Base-by-base conservation (phyloP, 75 land plant species). In the Picea sitchensis region DNA sequence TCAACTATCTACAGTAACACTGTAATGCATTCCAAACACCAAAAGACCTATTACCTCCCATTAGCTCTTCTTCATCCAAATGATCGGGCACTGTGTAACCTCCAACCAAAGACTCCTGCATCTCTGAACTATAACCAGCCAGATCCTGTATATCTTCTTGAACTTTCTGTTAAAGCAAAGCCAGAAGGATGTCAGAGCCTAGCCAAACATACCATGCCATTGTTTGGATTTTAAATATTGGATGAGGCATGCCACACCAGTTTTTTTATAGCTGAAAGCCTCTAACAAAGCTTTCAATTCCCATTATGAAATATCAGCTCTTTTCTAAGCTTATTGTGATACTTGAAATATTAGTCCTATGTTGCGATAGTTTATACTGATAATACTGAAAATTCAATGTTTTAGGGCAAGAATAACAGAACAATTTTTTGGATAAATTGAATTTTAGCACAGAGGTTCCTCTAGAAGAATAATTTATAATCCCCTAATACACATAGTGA, bases 131-230 rank as follows among this genome's bases (percentile, higher is more conserved):
- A 68, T 85, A 85, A 73, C 84, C 85, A n/a, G 84, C 87, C 32
- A 85, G 79, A 76, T 85, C 87, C 77, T 73, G 78, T 77, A 85
- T 82, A 59, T 85, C 86, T 74, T 85, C 87, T 83, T 85, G 87
- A 81, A 85, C 78, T 85, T 83, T 85, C 87, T 85, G 85, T 65
- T 69, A 6, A 38, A 18, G 73, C 17, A 69, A 32, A 69, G 20
- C 41, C 73, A 41, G 51, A 69, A 69, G 51, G 47, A 15, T 41
- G 18, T 69, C 73, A 69, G 73, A 69, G 5, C 73, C 73, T 20
- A 18, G 47, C 20, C 38, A 69, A 38, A 18, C 47, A 38, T 31
- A 60, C 11, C 2, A 77, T 1, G 26, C 47, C 73, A 26, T 14
- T 23, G 44, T 21, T 38, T n/a, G n/a, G n/a, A 79, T 75, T 44